Percentiles rank a stretch among this genome's conserved stretches.
These are phyloP conservation scores for Zizania palustris DNA, from an alignment of 202 grass and related monocot species.

Conservation along the genomic window DNA sequence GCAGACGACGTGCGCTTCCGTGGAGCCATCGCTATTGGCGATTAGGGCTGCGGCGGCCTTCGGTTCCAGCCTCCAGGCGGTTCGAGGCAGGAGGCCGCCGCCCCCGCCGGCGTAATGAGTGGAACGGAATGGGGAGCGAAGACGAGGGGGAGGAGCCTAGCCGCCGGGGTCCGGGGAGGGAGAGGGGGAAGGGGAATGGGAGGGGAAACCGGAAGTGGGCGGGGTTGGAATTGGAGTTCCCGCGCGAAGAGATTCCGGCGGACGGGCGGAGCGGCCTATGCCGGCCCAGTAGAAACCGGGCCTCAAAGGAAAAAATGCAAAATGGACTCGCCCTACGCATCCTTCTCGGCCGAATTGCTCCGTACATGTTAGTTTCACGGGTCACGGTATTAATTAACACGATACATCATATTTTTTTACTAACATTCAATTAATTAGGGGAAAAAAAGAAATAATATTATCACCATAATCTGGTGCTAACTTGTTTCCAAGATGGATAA, in stretches of 20 bases:
- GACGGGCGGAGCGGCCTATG: not conserved
- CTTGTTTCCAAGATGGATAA: too few relatives aligned
- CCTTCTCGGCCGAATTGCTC: not conserved
- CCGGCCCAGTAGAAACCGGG: not conserved
- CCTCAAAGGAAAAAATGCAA: not conserved
- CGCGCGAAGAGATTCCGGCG: slow-evolving; percentile 40
- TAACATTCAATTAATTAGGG: too few relatives aligned
- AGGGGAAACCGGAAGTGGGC: not conserved
- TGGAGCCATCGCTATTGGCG: slow-evolving; percentile 55
- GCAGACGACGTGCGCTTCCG: slow-evolving; percentile 56
- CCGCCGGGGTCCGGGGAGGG: too few relatives aligned
- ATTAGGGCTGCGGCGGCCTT: slow-evolving; percentile 12
- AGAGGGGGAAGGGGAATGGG: not conserved
- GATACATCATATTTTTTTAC: not conserved
- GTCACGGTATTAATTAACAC: too few relatives aligned
- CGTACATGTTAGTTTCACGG: too few relatives aligned
- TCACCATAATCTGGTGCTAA: too few relatives aligned
- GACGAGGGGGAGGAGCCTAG: not conserved
- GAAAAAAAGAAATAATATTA: too few relatives aligned
- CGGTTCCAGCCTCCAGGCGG: slow-evolving; percentile 8
- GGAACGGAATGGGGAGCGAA: slow-evolving; percentile 31
- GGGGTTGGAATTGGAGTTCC: slow-evolving; percentile 43
- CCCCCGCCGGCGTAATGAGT: not conserved
- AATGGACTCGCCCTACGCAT: not conserved
- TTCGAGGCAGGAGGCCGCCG: not conserved